Conservation (phyloP, 2,329 filamentous ascomycete species). For the Colletotrichum sp. region DNA sequence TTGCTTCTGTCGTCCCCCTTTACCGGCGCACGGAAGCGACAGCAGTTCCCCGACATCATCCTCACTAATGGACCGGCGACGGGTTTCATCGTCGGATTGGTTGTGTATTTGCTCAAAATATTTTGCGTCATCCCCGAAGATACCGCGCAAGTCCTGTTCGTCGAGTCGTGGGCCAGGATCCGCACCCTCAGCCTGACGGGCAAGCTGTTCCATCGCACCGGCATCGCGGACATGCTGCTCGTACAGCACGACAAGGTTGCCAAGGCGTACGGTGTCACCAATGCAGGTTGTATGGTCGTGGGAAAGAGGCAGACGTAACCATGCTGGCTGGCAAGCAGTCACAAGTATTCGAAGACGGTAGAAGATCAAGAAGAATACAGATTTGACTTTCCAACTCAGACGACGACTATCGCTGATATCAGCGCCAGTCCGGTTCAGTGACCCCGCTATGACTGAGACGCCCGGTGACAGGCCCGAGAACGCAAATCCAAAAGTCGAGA, state of each 20-base stretch:
- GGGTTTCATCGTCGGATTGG: conserved; percentile 73
- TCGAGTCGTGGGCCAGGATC: conserved; percentile 93
- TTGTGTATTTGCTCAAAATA: conserved; percentile 53
- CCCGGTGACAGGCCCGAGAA: neutral
- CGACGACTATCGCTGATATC: neutral
- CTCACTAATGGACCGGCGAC: conserved; percentile 90
- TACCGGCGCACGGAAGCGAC: conserved; percentile 24
- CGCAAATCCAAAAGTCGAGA: neutral
- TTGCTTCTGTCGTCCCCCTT: conserved; percentile 51
- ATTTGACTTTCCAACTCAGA: neutral
- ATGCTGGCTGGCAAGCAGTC: neutral
- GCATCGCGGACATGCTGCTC: conserved; percentile 76
- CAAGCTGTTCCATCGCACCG: conserved; percentile 67
- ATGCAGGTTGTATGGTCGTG: conserved; percentile 43
- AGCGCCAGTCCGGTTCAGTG: fast-evolving
- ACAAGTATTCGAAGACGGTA: neutral
- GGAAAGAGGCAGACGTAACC: neutral
- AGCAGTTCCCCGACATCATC: conserved; percentile 72
- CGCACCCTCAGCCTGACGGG: conserved; percentile 84
- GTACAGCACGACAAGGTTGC: conserved; percentile 80
- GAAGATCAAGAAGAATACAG: neutral
- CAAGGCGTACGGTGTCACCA: conserved; percentile 42
- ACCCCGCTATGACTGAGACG: neutral
- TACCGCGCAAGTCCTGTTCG: conserved; percentile 78
- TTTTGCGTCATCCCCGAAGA: conserved; percentile 47